Evolutionary conservation across 495 filamentous ascomycete genomes (phyloP), one percentile per base, ranked within the genome.

Genomic region (Aspergillus asperescens): DNA sequence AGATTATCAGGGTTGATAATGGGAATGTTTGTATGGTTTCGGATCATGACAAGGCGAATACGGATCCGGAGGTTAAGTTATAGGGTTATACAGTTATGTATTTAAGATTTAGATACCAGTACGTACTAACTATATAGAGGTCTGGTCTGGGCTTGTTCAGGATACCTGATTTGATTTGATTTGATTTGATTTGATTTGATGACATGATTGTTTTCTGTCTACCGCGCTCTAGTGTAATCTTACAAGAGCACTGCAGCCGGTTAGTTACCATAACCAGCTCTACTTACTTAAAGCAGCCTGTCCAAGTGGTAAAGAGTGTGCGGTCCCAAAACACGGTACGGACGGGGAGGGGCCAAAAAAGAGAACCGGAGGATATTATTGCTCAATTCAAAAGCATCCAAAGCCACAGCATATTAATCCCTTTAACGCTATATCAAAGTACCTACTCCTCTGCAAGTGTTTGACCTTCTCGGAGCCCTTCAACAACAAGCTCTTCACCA

Each of bases 401-500:
- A 67, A 66, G 56, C 56, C 55, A 60, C 45, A 43, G 58, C 62
- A 69, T 62, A 66, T 66, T 61, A 57, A 42, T 46, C 49, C 50
- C 19, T 54, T 29, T 39, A 55, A 55, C 54, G 27, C 57, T 37
- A 38, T 42, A 28, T 23, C 29, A 41, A 42, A 43, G 13, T 50
- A 31, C 65, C 57, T 75, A 79, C 59, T 78, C 75, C 52, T 78
- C 63, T 34, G 72, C 77, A 55, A 79, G 69, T 37, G 64, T 69
- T 52, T 78, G 76, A 29, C 69, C 77, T 55, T 80, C 76, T 19
- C 77, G 71, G 50, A 80, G 70, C 25, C 77, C 75, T 58, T 79
- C 74, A 49, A 80, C 77, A 56, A 90, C 85, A 54, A 99, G 76
- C 66, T 96, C 90, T 69, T 95, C 84, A 32, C 90, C 89, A 58